Percentiles rank a stretch among this genome's conserved stretches.
phyloP scores from a whole-genome alignment of 106 monocot genomes.

The Agapanthus africanus region DNA sequence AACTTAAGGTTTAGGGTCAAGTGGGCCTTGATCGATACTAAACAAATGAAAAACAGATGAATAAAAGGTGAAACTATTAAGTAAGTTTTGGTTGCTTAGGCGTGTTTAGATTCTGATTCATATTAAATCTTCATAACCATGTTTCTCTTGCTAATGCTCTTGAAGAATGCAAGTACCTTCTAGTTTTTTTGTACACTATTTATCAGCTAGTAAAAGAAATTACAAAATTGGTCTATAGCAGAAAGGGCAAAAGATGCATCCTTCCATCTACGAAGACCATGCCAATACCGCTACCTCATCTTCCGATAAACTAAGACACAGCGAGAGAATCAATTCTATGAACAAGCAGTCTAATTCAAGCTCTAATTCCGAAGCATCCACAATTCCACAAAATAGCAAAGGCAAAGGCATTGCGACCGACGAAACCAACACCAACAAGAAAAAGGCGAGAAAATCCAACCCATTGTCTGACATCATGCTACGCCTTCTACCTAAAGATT shows the following conservation, averaged over 20 bases:
- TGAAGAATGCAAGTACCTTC: not conserved
- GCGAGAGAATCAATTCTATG: conserved; percentile 19
- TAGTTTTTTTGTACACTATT: not conserved
- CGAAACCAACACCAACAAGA: not conserved
- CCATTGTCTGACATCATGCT: conserved; percentile 7
- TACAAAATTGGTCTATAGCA: conserved; percentile 37
- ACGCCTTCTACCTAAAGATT: conserved; percentile 10
- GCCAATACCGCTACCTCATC: not conserved
- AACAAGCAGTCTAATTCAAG: conserved; percentile 13
- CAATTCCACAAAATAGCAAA: conserved; percentile 1
- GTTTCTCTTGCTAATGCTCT: not conserved
- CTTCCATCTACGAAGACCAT: conserved; percentile 26
- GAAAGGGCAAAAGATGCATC: conserved; percentile 33
- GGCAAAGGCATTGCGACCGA: not conserved
- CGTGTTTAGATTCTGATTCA: no score
- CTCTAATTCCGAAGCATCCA: conserved; percentile 12
- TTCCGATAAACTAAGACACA: conserved; percentile 28
- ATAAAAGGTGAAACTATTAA: no score
- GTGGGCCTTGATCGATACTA: no score
- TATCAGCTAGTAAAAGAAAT: not conserved
- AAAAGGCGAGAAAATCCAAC: conserved; percentile 7
- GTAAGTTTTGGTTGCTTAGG: no score
- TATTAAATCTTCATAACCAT: not conserved
- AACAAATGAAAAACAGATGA: no score
- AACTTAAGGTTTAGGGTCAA: no score